Percentiles rank a stretch among this genome's conserved stretches.
Conservation (phyloP, 768 basidiomycete genomes). For the Phaeotremella fagi region DNA sequence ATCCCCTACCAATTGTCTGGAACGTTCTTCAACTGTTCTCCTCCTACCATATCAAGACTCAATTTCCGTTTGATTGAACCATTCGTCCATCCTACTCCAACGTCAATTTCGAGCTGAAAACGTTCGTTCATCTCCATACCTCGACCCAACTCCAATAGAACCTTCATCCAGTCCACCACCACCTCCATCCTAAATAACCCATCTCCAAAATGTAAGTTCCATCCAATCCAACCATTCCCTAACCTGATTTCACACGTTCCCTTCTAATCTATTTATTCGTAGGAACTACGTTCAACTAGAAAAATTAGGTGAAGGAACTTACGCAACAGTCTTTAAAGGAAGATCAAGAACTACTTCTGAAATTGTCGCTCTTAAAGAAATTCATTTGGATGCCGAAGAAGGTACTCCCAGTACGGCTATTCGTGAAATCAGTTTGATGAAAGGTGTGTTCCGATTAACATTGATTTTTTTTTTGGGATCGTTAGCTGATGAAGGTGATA, state of each 20-base stretch:
- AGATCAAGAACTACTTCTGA: conserved; percentile 97
- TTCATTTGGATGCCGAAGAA: conserved; percentile 98
- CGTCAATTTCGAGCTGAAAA: too few species aligned
- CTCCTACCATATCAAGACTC: too few species aligned
- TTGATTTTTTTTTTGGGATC: background rate
- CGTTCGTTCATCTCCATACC: too few species aligned
- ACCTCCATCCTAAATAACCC: too few species aligned
- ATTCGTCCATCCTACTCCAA: too few species aligned
- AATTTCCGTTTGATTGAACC: too few species aligned
- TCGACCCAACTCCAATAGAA: too few species aligned
- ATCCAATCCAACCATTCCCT: background rate
- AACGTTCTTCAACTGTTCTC: too few species aligned
- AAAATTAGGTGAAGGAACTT: conserved; percentile 86
- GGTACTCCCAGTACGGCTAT: conserved; percentile 98
- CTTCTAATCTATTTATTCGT: background rate
- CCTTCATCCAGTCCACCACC: too few species aligned
- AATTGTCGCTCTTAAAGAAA: conserved; percentile 96
- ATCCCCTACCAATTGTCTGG: too few species aligned
- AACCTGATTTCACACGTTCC: background rate
- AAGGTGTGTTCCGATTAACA: conserved; percentile 50
- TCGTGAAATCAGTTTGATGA: conserved; percentile 98
- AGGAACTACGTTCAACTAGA: conserved; percentile 63
- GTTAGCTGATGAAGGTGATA: conserved; percentile 4
- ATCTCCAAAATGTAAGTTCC: too few species aligned
- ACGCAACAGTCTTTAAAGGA: conserved; percentile 96